Evolutionary conservation across 768 basidiomycete species (phyloP).

Genomic region (Mycena floridula): DNA sequence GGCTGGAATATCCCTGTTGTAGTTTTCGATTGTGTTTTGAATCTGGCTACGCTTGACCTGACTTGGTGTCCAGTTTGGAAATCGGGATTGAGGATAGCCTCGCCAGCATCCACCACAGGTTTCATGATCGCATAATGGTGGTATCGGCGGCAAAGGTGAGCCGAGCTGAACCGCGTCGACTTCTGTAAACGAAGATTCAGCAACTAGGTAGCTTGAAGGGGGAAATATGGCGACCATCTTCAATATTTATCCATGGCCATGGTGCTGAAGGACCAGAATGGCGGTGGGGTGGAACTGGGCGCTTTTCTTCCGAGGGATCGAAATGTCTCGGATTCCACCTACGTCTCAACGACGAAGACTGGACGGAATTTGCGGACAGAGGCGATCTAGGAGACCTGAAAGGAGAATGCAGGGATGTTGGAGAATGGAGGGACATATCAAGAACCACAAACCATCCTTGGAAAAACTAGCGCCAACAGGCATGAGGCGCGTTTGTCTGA

Average conservation of each 20-base stretch:
- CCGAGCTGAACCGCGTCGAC: slow-evolving; percentile 28
- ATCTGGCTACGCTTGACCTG: slow-evolving; percentile 38
- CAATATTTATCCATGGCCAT: slow-evolving; percentile 18
- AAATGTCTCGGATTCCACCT: not conserved
- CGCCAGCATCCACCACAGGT: slow-evolving; percentile 7
- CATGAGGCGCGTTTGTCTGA: too few species aligned
- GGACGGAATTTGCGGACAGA: too few species aligned
- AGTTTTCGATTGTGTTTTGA: slow-evolving; percentile 22
- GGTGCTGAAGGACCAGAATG: not conserved
- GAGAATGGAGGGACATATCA: too few species aligned
- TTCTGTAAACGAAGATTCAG: slow-evolving; percentile 16
- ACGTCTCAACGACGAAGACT: too few species aligned
- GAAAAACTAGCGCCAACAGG: too few species aligned
- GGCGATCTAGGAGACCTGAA: too few species aligned
- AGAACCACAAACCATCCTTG: too few species aligned
- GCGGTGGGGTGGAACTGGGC: not conserved
- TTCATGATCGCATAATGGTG: slow-evolving; percentile 7
- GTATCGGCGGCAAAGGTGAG: slow-evolving; percentile 7
- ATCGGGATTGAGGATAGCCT: slow-evolving; percentile 16
- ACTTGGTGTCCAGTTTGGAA: slow-evolving; percentile 47
- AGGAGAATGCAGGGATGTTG: too few species aligned
- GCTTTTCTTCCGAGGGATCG: not conserved
- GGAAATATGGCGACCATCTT: slow-evolving; percentile 4
- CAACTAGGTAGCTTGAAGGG: not conserved
- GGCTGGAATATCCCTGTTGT: slow-evolving; percentile 19